phyloP scores from a whole-genome alignment of 192 early-diverging fungal species.

The Coemansia sp. region DNA sequence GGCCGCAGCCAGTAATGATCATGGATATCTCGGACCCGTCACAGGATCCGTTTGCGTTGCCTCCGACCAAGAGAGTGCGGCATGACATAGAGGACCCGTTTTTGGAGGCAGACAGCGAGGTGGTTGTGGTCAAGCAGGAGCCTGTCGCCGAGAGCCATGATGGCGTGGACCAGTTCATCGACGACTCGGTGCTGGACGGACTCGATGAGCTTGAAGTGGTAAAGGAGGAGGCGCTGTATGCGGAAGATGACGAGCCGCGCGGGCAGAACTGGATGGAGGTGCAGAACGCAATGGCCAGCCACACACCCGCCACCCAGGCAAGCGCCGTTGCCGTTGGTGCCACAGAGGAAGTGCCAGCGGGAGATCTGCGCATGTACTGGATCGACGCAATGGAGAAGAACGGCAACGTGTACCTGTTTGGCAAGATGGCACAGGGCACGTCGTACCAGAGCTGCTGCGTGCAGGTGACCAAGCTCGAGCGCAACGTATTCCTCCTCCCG shows the following conservation, averaged over 20 bases:
- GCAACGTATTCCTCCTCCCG: constrained; percentile 94
- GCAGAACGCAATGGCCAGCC: constrained; percentile 31
- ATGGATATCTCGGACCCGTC: constrained; percentile 28
- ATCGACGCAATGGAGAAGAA: constrained; percentile 85
- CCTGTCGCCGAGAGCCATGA: constrained; percentile 7
- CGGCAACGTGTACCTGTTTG: constrained; percentile 87
- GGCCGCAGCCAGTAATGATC: constrained; percentile 17
- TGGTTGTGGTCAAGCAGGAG: constrained; percentile 3
- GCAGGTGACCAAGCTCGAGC: constrained; percentile 72
- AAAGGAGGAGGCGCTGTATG: constrained; percentile 22
- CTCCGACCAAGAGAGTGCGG: constrained; percentile 26
- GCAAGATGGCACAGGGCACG: constrained; percentile 64
- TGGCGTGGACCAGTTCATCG: constrained; percentile 10
- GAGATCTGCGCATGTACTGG: constrained; percentile 76
- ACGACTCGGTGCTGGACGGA: constrained; percentile 26
- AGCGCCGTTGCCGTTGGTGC: background rate
- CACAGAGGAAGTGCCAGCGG: background rate
- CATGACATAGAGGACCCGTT: constrained; percentile 24
- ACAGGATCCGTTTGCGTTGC: constrained; percentile 34
- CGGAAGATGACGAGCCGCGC: constrained; percentile 15
- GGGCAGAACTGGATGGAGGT: constrained; percentile 53
- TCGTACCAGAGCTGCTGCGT: constrained; percentile 76
- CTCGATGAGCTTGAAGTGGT: constrained; percentile 19
- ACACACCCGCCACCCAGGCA: constrained; percentile 8
- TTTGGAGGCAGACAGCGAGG: background rate